A percentile compares a stretch with the other conserved stretches of the same genome.
phyloP scores from a whole-genome alignment of 106 monocot genomes.

The Dioscorea dumetorum region DNA sequence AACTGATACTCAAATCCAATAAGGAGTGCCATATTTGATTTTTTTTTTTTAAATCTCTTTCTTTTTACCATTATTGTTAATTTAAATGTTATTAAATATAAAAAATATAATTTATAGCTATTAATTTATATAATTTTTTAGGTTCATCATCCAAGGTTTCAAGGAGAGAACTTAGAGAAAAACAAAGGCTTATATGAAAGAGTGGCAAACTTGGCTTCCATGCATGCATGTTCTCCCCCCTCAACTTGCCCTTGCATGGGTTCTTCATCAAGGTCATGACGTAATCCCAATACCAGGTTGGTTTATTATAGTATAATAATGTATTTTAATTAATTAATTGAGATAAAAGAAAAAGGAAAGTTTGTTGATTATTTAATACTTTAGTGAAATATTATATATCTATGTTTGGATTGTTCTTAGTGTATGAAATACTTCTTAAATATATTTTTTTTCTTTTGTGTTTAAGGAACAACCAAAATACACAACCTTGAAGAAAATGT shows the following conservation, averaged over 20 bases:
- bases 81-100: too few relatives aligned
- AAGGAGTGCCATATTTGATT: too few relatives aligned
- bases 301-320: neutral
- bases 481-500: constrained; percentile 4
- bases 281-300: constrained; percentile 51
- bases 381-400: too few relatives aligned
- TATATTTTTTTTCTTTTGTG: too few relatives aligned
- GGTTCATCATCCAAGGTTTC: constrained; percentile 31
- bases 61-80: too few relatives aligned
- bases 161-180: constrained; percentile 40
- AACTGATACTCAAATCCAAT: too few relatives aligned
- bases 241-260: constrained; percentile 53
- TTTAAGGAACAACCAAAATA: constrained; percentile 2
- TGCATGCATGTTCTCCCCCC: constrained; percentile 39
- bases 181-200: constrained; percentile 27
- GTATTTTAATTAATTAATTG: neutral
- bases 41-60: too few relatives aligned
- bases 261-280: constrained; percentile 45
- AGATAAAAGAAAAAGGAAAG: neutral
- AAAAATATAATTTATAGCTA: neutral
- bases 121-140: neutral
- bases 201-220: constrained; percentile 19
- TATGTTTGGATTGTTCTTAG: too few relatives aligned
- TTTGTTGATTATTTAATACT: too few relatives aligned
- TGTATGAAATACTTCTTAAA: too few relatives aligned